A percentile compares a stretch with the other conserved stretches of the same genome.
phyloP scores from a whole-genome alignment of 257 asterid species.

The Buddleja alternifolia region DNA sequence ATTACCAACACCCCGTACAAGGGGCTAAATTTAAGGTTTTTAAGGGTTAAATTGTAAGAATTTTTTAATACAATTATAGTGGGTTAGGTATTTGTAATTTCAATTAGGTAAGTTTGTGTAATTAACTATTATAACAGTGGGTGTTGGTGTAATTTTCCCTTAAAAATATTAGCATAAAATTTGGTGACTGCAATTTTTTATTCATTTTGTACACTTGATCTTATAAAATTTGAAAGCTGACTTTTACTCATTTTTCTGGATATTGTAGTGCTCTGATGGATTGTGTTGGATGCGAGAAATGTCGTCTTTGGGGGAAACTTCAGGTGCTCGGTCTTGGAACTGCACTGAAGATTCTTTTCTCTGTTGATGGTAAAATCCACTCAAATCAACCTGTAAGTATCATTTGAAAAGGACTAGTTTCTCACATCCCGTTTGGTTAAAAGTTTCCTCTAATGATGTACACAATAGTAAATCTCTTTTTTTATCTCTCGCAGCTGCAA shows the following conservation, averaged over 20 bases:
- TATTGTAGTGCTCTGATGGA: constrained; percentile 84
- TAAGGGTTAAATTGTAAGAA: no score
- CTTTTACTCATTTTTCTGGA: constrained; percentile 18
- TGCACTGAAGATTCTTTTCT: constrained; percentile 86
- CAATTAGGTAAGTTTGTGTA: no score
- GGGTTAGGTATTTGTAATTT: no score
- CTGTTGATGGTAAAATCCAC: constrained; percentile 61
- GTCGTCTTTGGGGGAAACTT: constrained; percentile 97
- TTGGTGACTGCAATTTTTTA: not conserved
- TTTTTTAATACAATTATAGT: no score
- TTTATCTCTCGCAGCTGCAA: constrained; percentile 56
- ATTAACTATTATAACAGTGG: no score
- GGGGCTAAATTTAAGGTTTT: no score
- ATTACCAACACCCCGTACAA: no score
- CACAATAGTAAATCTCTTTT: constrained; percentile 6
- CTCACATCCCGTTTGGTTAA: not conserved
- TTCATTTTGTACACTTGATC: constrained; percentile 6
- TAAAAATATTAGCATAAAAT: not conserved
- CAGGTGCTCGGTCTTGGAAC: constrained; percentile 98
- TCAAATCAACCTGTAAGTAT: constrained; percentile 62
- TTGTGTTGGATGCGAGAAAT: constrained; percentile 96
- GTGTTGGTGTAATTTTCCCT: no score
- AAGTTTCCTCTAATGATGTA: not conserved
- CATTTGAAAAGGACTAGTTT: not conserved
- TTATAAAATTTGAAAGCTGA: constrained; percentile 4